Percentiles rank a stretch among this genome's conserved stretches.
phyloP scores from a whole-genome alignment of 805 yeast species.

The Naumovozyma castellii region DNA sequence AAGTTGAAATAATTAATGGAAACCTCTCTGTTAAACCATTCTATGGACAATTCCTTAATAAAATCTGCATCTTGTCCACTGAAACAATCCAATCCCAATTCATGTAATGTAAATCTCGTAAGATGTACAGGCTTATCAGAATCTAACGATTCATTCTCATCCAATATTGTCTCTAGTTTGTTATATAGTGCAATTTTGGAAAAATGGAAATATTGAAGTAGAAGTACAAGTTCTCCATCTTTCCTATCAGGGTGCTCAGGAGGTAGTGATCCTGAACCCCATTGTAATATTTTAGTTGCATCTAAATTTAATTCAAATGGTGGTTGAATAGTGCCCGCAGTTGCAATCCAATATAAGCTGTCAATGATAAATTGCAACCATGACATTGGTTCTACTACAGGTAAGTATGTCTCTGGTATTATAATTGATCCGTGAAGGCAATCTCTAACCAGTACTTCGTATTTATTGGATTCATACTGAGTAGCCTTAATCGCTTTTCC shows the following conservation, averaged over 20 bases:
- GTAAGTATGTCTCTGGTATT: slow-evolving; percentile 4
- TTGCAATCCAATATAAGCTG: slow-evolving; percentile 22
- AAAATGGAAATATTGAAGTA: slow-evolving; percentile 14
- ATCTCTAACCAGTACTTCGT: slow-evolving; percentile 7
- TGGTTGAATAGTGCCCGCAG: slow-evolving; percentile 24
- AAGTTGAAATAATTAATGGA: slow-evolving; percentile 1
- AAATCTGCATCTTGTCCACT: slow-evolving; percentile 25
- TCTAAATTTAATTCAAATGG: slow-evolving; percentile 11
- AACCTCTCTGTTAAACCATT: slow-evolving; percentile 17
- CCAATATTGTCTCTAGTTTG: slow-evolving; percentile 10
- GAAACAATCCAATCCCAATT: slow-evolving; percentile 27
- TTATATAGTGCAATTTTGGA: slow-evolving; percentile 12
- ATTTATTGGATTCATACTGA: slow-evolving; percentile 20
- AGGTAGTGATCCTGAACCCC: too few relatives aligned
- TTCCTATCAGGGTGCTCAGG: too few relatives aligned
- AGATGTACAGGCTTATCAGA: slow-evolving; percentile 9
- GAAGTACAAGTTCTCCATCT: slow-evolving; percentile 1
- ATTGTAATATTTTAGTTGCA: too few relatives aligned
- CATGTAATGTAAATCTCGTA: slow-evolving; percentile 14
- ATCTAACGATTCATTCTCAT: slow-evolving; percentile 8
- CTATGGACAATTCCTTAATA: slow-evolving; percentile 12
- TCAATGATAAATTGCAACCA: slow-evolving; percentile 28
- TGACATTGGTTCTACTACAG: slow-evolving; percentile 19
- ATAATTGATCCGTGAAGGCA: slow-evolving; percentile 12
- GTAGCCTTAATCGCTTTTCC: slow-evolving; percentile 18